phyloP scores from a whole-genome alignment of 495 filamentous ascomycete genomes.

The Hypomontagnella monticulosa region DNA sequence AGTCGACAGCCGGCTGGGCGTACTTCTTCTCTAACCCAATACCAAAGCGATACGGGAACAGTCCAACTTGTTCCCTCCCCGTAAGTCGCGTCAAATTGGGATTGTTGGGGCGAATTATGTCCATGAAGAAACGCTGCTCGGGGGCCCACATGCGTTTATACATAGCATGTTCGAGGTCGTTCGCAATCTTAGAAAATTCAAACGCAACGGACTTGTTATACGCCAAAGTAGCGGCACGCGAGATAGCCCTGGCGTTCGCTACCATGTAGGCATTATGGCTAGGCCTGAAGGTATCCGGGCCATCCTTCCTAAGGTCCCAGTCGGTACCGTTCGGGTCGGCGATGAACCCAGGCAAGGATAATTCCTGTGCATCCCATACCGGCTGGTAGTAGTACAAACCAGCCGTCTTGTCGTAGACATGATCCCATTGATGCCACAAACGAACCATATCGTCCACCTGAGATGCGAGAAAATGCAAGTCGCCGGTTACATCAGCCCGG shows the following conservation, averaged over 20 bases:
- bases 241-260: conserved; percentile 54
- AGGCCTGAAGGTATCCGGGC: conserved; percentile 56
- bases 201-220: conserved; percentile 40
- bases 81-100: conserved; percentile 49
- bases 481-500: conserved; percentile 52
- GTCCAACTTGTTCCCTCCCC: conserved; percentile 55
- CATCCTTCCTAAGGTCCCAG: conserved; percentile 46
- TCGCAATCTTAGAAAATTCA: conserved; percentile 47
- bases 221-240: conserved; percentile 47
- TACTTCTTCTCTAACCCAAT: conserved; percentile 49
- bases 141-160: conserved; percentile 51
- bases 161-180: conserved; percentile 50
- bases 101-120: conserved; percentile 49
- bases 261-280: conserved; percentile 60
- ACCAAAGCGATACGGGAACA: conserved; percentile 55
- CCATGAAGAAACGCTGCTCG: conserved; percentile 57
- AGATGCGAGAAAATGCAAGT: conserved; percentile 47
- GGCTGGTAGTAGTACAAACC: conserved; percentile 57
- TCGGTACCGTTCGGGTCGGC: conserved; percentile 48
- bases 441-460: conserved; percentile 55
- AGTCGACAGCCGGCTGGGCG: conserved; percentile 45
- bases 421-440: conserved; percentile 55
- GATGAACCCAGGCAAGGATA: conserved; percentile 54
- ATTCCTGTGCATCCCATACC: conserved; percentile 58
- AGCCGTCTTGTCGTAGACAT: conserved; percentile 42